A percentile compares a stretch with the other conserved stretches of the same genome.
phyloP scores from a whole-genome alignment of 768 basidiomycete species.

The Agaricus blazei region DNA sequence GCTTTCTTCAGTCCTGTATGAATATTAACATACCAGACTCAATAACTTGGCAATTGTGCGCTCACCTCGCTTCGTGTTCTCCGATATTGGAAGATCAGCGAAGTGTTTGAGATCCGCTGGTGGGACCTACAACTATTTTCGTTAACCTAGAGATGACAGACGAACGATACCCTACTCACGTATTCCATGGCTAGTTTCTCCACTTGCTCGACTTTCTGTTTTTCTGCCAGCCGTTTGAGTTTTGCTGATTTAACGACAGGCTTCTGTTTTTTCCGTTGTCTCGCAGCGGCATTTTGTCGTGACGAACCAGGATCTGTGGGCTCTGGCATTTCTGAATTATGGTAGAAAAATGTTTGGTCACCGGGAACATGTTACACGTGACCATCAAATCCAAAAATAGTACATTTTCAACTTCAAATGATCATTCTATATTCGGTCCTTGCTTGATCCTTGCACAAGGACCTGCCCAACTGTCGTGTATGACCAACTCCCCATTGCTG shows the following conservation, averaged over 20 bases:
- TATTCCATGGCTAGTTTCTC: constrained; percentile 45
- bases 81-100: constrained; percentile 73
- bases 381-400: background rate
- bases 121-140: constrained; percentile 35
- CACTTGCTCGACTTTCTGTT: constrained; percentile 45
- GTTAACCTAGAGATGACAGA: constrained; percentile 9
- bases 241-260: constrained; percentile 20
- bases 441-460: background rate
- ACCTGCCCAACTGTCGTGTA: background rate
- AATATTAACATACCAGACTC: background rate
- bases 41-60: background rate
- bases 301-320: constrained; percentile 7
- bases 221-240: constrained; percentile 39
- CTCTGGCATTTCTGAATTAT: background rate
- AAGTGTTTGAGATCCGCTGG: constrained; percentile 53
- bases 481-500: background rate
- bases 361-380: background rate
- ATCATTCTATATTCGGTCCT: background rate
- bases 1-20: constrained; percentile 75
- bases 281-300: constrained; percentile 12
- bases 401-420: background rate
- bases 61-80: constrained; percentile 67
- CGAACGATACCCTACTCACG: constrained; percentile 27
- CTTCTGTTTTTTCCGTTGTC: constrained; percentile 16
- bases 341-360: background rate